Evolutionary conservation across 345 rosid genomes (phyloP), one percentile per base, ranked within the genome.

Genomic region (Psidium guajava): DNA sequence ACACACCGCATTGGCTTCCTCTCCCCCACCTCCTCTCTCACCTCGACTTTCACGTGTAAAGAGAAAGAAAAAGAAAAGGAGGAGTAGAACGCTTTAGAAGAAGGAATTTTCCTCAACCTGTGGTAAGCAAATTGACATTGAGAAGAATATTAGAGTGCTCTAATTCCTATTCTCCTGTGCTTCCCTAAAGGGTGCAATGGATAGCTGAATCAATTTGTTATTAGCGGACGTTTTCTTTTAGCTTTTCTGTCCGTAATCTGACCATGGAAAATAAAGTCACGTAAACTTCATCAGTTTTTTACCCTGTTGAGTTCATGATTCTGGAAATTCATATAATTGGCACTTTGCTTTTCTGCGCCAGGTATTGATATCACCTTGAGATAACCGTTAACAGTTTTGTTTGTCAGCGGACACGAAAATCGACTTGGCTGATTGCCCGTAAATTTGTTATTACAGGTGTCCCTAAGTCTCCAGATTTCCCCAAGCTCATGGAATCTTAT

Each of bases 41-140:
- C 89, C 83, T 1, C 57, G 54, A 51, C 88, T 47, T n/a, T 86
- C 90, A 80, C 90, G n/a, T 6, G n/a, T n/a, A n/a, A n/a, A n/a
- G n/a, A n/a, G n/a, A 58, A 58, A n/a, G 69, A n/a, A n/a, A 58
- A 58, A n/a, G 36, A 6, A 58, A 58, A 58, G 18, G 69, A 58
- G 13, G 14, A 58, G 36, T 58, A 28, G 10, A n/a, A 2, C 11
- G 11, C 50, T 49, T 11, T 1, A 42, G 5, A 42, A 49, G 50
- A 49, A 49, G 50, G 50, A 49, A 49, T 1, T 49, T 49, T 49
- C 50, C 50, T 49, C 2, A 49, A 49, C 50, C 11, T 49, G 50
- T 49, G 50, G 50, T 49, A 49, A 49, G 50, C 11, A 49, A 49
- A 49, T 49, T 49, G 50, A 49, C 8, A 9, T 49, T 49, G 50